Base-by-base conservation (phyloP, 2,329 filamentous ascomycete species). In the Claviceps capensis region DNA sequence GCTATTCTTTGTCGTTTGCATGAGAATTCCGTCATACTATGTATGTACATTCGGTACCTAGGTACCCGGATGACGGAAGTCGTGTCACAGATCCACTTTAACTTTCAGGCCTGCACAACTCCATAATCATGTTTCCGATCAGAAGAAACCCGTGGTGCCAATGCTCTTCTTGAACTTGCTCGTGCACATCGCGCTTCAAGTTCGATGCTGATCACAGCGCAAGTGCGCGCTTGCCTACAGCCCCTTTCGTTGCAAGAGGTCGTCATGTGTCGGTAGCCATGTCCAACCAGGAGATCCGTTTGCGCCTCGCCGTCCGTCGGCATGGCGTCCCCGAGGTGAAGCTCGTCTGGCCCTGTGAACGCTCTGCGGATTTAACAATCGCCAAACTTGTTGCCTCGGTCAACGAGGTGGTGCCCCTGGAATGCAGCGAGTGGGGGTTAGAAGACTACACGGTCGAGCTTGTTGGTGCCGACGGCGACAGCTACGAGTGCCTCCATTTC, bases 361-460 rank as follows among this genome's bases (percentile, higher is more conserved):
- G 72, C 58, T 69, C 73, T 50, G 71, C 73, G 14, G 75, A 82
- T 46, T 75, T 82, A 50, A 95, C 88, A 2, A 75, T 95, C 54
- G 78, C 86, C 34, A 81, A 85, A 58, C 77, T 96, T 2, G 73
- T 96, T 40, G 81, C 86, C 56, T 78, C 88, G 55, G 74, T 96
- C 58, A 90, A 94, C 67, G 79, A 86, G 44, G 76, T 86, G 16
- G 72, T 96, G 2, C 89, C 90, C 0, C 78, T 97, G 0, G 89
- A 95, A 69, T 82, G 83, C 52, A 75, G 76, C 42, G 75, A 88
- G 54, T 95, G 88, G 88, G 88, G 88, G 0, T 69, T 95, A 3
- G 90, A 96, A 61, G 88, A 96, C 64, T 97, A 97, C 66, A 79
- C 79, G 8, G 87, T 95, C 34, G 86, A 94, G 66, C 75, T 95